phyloP scores from a whole-genome alignment of 2,329 filamentous ascomycete genomes.

The Aspergillus sp. region DNA sequence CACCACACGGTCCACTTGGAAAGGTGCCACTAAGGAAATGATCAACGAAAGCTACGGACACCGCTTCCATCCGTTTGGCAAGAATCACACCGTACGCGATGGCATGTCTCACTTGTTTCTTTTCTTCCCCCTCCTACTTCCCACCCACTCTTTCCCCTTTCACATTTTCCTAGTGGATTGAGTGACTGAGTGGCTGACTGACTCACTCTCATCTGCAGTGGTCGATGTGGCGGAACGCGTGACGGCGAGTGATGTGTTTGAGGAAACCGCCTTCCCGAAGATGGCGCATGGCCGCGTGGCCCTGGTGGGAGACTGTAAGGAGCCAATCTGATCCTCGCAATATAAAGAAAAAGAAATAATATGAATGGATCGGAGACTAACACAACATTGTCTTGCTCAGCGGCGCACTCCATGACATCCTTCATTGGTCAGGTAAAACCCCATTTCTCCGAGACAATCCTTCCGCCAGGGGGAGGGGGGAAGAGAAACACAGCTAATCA shows the following conservation, averaged over 20 bases:
- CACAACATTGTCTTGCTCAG: neutral
- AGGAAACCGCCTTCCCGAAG: slow-evolving; percentile 1
- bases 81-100: neutral
- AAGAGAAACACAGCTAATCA: neutral
- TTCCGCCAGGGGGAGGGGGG: too few relatives aligned
- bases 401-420: neutral
- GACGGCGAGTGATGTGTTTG: slow-evolving; percentile 8
- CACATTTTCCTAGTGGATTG: too few relatives aligned
- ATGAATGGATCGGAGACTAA: neutral
- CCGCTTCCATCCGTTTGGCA: slow-evolving; percentile 5
- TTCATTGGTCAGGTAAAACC: neutral
- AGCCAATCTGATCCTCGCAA: neutral
- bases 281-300: slow-evolving; percentile 7
- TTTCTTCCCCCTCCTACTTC: too few relatives aligned
- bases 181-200: too few relatives aligned
- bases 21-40: neutral
- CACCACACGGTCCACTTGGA: slow-evolving; percentile 5
- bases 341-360: too few relatives aligned
- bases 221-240: slow-evolving; percentile 5
- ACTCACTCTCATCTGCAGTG: neutral
- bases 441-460: too few relatives aligned
- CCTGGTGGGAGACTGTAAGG: slow-evolving; percentile 5
- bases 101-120: neutral
- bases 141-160: neutral
- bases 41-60: slow-evolving; percentile 5